phyloP scores from a whole-genome alignment of 176 grass and related monocot species.

The Carex kokanica region DNA sequence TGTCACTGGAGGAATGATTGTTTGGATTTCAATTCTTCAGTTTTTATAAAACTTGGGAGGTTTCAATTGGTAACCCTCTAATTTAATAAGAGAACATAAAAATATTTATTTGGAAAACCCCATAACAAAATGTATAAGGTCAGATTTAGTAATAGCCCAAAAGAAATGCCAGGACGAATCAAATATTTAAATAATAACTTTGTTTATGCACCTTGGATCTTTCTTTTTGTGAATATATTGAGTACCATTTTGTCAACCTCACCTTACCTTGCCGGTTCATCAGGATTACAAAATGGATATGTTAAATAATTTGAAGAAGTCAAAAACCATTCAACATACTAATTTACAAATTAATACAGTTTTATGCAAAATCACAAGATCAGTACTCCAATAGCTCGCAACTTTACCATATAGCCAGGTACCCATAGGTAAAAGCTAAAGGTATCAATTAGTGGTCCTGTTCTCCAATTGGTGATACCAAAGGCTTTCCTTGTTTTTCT shows the following conservation, averaged over 20 bases:
- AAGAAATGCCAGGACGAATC: not conserved
- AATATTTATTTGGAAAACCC: not conserved
- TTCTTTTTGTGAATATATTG: slow-evolving; percentile 68
- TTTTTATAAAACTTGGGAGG: not conserved
- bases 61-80: not conserved
- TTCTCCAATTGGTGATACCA: too few relatives aligned
- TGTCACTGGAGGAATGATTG: not conserved
- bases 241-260: slow-evolving; percentile 87
- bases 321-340: not conserved
- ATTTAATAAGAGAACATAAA: not conserved
- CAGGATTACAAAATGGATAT: slow-evolving; percentile 78
- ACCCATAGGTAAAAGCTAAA: not conserved
- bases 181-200: not conserved
- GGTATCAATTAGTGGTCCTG: too few relatives aligned
- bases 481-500: too few relatives aligned
- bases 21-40: not conserved
- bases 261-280: slow-evolving; percentile 79
- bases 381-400: not conserved
- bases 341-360: not conserved
- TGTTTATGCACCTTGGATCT: slow-evolving; percentile 48
- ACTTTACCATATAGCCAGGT: not conserved
- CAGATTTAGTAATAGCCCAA: not conserved
- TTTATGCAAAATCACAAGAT: not conserved
- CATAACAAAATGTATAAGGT: not conserved
- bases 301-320: slow-evolving; percentile 9